phyloP scores from a whole-genome alignment of 2,329 filamentous ascomycete genomes.

The Diaporthe capsici region DNA sequence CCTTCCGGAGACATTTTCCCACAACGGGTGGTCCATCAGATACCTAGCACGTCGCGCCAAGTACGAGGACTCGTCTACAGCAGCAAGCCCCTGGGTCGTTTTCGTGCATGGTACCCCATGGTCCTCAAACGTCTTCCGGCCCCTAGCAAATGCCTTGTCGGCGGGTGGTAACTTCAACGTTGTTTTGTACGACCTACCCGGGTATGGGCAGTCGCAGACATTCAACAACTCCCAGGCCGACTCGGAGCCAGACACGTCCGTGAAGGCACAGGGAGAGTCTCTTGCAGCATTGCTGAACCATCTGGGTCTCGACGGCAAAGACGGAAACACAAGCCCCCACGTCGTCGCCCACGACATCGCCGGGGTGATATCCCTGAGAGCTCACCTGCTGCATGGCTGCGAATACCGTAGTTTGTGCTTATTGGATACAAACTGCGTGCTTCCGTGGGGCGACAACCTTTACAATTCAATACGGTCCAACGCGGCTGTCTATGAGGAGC shows the following conservation, averaged over 20 bases:
- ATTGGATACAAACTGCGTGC: slow-evolving; percentile 12
- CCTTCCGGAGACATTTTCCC: background rate
- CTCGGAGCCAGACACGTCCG: background rate
- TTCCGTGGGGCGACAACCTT: slow-evolving; percentile 13
- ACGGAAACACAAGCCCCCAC: background rate
- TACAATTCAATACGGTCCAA: background rate
- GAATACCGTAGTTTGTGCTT: slow-evolving; percentile 18
- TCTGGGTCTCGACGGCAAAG: slow-evolving; percentile 4
- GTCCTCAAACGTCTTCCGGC: slow-evolving; percentile 20
- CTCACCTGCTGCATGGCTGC: slow-evolving; percentile 11
- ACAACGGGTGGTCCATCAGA: slow-evolving; percentile 16
- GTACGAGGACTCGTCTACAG: background rate
- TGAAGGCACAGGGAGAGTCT: background rate
- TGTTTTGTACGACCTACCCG: background rate
- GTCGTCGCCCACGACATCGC: slow-evolving; percentile 16
- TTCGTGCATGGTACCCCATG: slow-evolving; percentile 26
- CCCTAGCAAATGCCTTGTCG: background rate
- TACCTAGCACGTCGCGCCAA: background rate
- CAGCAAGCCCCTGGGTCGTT: background rate
- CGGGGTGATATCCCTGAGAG: background rate
- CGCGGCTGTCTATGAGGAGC: background rate
- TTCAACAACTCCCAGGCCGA: background rate
- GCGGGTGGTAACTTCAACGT: slow-evolving; percentile 6
- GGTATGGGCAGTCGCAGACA: slow-evolving; percentile 13
- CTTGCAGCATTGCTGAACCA: background rate